Percentiles rank a stretch among this genome's conserved stretches.
These are phyloP conservation scores for Gossypioides kirkii DNA, from an alignment of 345 rosid species.

Conservation along the genomic window DNA sequence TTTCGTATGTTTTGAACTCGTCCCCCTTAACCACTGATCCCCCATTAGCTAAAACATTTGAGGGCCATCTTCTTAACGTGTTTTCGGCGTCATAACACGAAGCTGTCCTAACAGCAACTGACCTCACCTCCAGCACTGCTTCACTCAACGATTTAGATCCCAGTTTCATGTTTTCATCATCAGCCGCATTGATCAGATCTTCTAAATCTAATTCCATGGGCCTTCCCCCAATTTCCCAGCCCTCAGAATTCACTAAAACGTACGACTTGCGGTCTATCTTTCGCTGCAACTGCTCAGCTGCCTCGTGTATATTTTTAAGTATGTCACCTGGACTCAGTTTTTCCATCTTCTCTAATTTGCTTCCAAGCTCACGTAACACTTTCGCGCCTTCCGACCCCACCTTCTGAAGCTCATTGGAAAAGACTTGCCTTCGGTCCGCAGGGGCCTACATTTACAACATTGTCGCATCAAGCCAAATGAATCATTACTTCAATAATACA, in stretches of 20 bases:
- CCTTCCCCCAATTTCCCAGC: constrained; percentile 38
- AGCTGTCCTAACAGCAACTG: constrained; percentile 10
- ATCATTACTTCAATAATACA: not conserved
- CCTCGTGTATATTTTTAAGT: constrained; percentile 58
- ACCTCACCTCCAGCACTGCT: not conserved
- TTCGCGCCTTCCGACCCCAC: constrained; percentile 69
- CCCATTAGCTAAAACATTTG: constrained; percentile 23
- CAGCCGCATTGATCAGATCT: constrained; percentile 19
- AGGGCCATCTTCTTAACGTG: constrained; percentile 38
- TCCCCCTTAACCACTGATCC: constrained; percentile 26
- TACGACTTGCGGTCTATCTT: constrained; percentile 60
- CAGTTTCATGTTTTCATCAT: constrained; percentile 7
- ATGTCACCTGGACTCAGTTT: constrained; percentile 51
- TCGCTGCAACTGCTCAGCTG: constrained; percentile 66
- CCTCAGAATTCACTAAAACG: constrained; percentile 36
- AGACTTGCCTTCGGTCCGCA: constrained; percentile 51
- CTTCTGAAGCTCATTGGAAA: constrained; percentile 49
- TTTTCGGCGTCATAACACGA: constrained; percentile 12
- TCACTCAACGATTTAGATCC: constrained; percentile 25
- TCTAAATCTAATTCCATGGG: constrained; percentile 18
- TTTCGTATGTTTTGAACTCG: constrained; percentile 45
- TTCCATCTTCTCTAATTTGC: constrained; percentile 69
- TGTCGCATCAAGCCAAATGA: not conserved
- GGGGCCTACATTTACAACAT: constrained; percentile 45
- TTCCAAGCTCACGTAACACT: constrained; percentile 64